Conservation (phyloP, 169 alveolate genomes). For the Plasmodium vivax region DNA sequence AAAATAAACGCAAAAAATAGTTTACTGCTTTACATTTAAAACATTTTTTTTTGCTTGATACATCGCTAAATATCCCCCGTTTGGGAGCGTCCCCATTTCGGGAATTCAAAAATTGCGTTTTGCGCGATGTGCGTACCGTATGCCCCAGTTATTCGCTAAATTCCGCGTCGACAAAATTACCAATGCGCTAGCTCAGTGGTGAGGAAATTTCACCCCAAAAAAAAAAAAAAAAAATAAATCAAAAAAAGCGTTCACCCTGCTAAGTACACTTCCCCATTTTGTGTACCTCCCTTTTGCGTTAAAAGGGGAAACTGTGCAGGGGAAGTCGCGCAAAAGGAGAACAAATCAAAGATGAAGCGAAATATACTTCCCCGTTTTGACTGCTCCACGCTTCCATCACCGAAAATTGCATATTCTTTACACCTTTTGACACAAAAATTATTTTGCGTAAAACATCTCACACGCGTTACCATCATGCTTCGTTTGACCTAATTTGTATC, state of each 20-base stretch:
- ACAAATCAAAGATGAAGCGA: neutral
- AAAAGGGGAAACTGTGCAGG: neutral
- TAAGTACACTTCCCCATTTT: neutral
- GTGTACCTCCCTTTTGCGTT: neutral
- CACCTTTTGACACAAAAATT: neutral
- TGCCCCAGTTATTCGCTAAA: neutral
- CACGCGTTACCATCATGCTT: neutral
- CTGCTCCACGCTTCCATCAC: neutral
- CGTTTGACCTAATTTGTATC: neutral
- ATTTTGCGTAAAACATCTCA: neutral
- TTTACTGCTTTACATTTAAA: neutral
- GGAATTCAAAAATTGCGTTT: neutral
- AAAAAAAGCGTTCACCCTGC: neutral
- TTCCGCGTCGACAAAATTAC: neutral
- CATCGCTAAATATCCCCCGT: neutral
- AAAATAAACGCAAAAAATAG: neutral
- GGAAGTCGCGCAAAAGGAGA: neutral
- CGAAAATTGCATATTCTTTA: neutral
- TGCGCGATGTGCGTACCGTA: neutral
- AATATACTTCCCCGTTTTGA: neutral
- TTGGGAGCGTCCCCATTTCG: neutral
- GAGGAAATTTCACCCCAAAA: neutral
- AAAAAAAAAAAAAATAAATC: neutral
- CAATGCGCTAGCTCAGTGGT: neutral
- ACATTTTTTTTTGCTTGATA: neutral